phyloP scores from a whole-genome alignment of 345 rosid species.

The Eucalyptus sideroxylon region DNA sequence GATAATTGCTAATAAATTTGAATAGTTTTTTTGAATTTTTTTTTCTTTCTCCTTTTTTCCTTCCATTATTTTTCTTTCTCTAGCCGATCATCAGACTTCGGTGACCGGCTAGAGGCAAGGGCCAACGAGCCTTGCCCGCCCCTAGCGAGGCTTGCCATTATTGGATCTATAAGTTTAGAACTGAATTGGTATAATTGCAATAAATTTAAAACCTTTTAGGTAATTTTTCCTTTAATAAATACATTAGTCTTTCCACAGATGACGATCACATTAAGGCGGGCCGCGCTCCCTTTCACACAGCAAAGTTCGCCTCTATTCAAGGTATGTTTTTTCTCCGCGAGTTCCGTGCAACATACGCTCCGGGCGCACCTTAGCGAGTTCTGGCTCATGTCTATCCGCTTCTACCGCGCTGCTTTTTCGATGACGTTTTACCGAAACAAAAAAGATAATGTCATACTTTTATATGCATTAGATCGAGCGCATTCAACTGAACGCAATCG shows the following conservation, averaged over 20 bases:
- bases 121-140: rapidly evolving
- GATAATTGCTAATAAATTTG: too few species aligned
- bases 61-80: too few species aligned
- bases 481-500: neutral
- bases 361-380: neutral
- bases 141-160: too few species aligned
- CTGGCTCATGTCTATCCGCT: neutral
- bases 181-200: too few species aligned
- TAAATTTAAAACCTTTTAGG: too few species aligned
- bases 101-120: too few species aligned
- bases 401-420: neutral
- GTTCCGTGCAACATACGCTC: neutral
- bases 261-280: rapidly evolving
- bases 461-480: neutral
- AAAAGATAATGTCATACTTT: neutral
- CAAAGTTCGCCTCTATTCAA: neutral
- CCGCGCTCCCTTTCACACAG: neutral
- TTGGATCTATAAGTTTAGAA: too few species aligned
- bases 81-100: rapidly evolving
- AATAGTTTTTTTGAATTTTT: too few species aligned
- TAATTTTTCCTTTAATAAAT: too few species aligned
- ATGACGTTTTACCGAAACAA: neutral
- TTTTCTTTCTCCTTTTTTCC: too few species aligned
- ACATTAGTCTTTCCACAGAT: too few species aligned
- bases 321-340: neutral